Base-by-base conservation (phyloP, 257 asterid genomes). In the Plantago major region DNA sequence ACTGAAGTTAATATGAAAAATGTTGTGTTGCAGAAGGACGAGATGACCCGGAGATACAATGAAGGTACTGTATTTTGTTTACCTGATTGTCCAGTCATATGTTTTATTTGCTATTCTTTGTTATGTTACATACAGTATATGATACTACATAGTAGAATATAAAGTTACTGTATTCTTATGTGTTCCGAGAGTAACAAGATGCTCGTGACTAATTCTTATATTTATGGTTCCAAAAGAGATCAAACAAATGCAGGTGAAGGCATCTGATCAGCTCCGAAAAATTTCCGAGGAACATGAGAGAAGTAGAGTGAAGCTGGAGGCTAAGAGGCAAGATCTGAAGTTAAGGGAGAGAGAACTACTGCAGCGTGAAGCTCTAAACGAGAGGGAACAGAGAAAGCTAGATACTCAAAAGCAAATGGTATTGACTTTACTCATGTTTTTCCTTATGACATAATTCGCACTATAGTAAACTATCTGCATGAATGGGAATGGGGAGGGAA, bases 11-110 rank as follows among this genome's bases (percentile, higher is more conserved):
- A 62, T 44, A 47, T 78, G 74, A 19, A 64, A 17, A 81, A 74
- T 55, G 81, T 84, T 61, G 69, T 91, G 73, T 62, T 10, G 47
- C 88, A 84, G 64, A 84, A 81, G 73, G 98, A 89, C 53, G 71
- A 73, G 9, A 76, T 92, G 82, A 56, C 62, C 49, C 81, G 78
- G 59, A 73, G 62, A 26, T 82, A 78, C 78, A 84, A 89, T 52
- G 73, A 81, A 71, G 95, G 93, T 88, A 71, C 70, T 46, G 7
- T 62, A 42, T 51, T 46, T 64, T 46, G 55, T 46, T 42, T 22
- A 57, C 11, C 48, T 73, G 55, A 40, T 62, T 17, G 60, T 69
- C 55, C 58, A 64, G 53, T 42, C 54, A n/a, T 54, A 40, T 64
- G 44, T 46, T 60, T 73, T 48, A 33, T 62, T 42, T 52, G 62